Evolutionary conservation across 2,329 filamentous ascomycete species (phyloP), one percentile per base, ranked within the genome.

Genomic region (Emmonsiellopsis sp.): DNA sequence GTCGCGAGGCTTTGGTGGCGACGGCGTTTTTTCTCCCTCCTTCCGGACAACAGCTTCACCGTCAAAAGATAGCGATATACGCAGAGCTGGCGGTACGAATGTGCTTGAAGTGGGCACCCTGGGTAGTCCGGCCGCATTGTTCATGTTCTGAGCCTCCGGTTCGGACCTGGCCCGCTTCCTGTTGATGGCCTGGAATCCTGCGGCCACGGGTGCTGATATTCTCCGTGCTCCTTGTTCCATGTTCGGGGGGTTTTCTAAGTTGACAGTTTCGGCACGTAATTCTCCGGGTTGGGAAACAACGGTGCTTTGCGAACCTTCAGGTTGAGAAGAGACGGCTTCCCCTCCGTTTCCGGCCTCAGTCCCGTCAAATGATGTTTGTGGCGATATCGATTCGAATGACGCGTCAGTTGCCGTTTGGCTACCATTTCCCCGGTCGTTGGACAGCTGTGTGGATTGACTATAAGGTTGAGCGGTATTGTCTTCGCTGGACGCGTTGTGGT

Each of bases 11-110:
- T 72, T 70, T 21, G 70, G 66, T 32, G 68, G 68, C 5, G 70
- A 71, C 11, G 71, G 69, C 1, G 70, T 71, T 50, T 66, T 59
- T 57, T 73, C 69, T 36, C 63, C 67, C 53, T 70, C 64, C 51
- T 67, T 68, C 17, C 66, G 61, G 10, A 71, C 65, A 59, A 68
- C 64, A 9, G 67, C 67, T 47, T 71, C 65, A 13, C 70, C 70
- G 54, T 73, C 69, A 47, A 70, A 70, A 1, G 70, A 72, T 45
- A 73, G 54, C 2, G 70, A 73, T 55, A 73, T 59, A 32, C 70
- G 66, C 50, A 73, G 57, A 1, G 70, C 69, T 9, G 70, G 70
- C 4, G 70, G 55, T 39, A 51, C 49, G 7, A 50, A 39, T 32
- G 54, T 47, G 14, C 39, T 51, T 17, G 55, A 48, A 36, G 53